phyloP scores from a whole-genome alignment of 2,329 filamentous ascomycete genomes.

The Aspergillus chevalieri region DNA sequence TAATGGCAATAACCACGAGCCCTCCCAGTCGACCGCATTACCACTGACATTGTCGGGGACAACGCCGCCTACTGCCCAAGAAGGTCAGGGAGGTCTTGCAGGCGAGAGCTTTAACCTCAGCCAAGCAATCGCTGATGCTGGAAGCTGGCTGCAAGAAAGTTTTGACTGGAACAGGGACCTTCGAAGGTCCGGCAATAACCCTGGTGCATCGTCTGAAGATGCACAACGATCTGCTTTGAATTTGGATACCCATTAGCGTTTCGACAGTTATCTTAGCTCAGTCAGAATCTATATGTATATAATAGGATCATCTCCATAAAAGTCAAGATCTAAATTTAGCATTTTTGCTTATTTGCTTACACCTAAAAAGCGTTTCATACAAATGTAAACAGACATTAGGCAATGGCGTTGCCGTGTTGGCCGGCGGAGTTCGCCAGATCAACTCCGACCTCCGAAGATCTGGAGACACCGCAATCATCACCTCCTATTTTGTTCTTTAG shows the following conservation, averaged over 20 bases:
- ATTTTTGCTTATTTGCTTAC: too few species aligned
- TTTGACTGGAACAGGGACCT: slow-evolving; percentile 37
- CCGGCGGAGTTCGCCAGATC: slow-evolving; percentile 14
- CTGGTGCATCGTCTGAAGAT: slow-evolving; percentile 8
- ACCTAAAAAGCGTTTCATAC: background rate
- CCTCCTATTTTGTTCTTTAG: slow-evolving; percentile 8
- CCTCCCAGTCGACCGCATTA: slow-evolving; percentile 12
- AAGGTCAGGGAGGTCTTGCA: slow-evolving; percentile 28
- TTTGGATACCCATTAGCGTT: slow-evolving; percentile 9
- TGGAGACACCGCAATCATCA: slow-evolving; percentile 9
- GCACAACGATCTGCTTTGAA: slow-evolving; percentile 5
- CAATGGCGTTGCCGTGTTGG: slow-evolving; percentile 5
- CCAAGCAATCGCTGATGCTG: slow-evolving; percentile 40
- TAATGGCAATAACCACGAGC: slow-evolving; percentile 3
- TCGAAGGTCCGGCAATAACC: slow-evolving; percentile 10
- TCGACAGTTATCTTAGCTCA: background rate
- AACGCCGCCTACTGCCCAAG: slow-evolving; percentile 26
- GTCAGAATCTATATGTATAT: background rate
- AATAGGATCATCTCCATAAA: background rate
- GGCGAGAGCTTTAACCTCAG: slow-evolving; percentile 37
- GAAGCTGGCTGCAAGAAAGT: slow-evolving; percentile 40
- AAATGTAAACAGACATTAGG: background rate
- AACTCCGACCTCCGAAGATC: slow-evolving; percentile 8
- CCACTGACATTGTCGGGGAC: slow-evolving; percentile 29
- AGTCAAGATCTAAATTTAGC: background rate